Conservation (phyloP, 768 basidiomycete species). For the Amanita fuliginea region DNA sequence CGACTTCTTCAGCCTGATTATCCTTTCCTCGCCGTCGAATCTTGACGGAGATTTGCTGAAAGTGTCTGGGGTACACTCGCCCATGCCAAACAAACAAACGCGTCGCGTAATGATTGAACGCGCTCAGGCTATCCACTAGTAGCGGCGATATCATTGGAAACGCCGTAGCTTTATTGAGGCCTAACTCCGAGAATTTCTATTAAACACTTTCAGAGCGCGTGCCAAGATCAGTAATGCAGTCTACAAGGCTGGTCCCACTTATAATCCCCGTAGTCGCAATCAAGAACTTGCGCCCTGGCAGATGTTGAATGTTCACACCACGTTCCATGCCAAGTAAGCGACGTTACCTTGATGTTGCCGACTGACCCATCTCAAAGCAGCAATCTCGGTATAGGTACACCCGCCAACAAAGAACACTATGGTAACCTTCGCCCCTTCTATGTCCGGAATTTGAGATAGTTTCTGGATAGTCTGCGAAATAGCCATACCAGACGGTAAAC, state of each 20-base stretch:
- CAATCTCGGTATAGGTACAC: conserved; percentile 95
- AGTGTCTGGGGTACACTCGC: conserved; percentile 16
- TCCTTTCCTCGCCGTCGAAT: not conserved
- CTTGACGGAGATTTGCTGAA: conserved; percentile 4
- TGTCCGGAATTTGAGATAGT: not conserved
- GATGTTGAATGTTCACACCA: conserved; percentile 12
- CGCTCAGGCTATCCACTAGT: not conserved
- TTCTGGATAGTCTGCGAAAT: not conserved
- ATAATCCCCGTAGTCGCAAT: conserved; percentile 90
- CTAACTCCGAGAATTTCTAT: not conserved
- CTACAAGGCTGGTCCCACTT: conserved; percentile 64
- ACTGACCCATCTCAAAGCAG: conserved; percentile 87
- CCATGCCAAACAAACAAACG: conserved; percentile 32
- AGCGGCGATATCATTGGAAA: not conserved
- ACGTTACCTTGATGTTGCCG: conserved; percentile 68
- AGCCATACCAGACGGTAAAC: conserved; percentile 7
- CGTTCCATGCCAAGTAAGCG: not conserved
- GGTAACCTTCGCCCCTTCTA: conserved; percentile 64
- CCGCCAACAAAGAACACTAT: conserved; percentile 96
- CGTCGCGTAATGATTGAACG: conserved; percentile 31
- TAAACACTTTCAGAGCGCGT: conserved; percentile 7
- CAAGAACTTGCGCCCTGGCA: conserved; percentile 71
- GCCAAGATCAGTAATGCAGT: conserved; percentile 44
- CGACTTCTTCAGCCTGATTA: not conserved
- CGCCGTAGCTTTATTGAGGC: not conserved